Evolutionary conservation across 2,329 filamentous ascomycete species (phyloP).

Genomic region (Trichoderma sp.): DNA sequence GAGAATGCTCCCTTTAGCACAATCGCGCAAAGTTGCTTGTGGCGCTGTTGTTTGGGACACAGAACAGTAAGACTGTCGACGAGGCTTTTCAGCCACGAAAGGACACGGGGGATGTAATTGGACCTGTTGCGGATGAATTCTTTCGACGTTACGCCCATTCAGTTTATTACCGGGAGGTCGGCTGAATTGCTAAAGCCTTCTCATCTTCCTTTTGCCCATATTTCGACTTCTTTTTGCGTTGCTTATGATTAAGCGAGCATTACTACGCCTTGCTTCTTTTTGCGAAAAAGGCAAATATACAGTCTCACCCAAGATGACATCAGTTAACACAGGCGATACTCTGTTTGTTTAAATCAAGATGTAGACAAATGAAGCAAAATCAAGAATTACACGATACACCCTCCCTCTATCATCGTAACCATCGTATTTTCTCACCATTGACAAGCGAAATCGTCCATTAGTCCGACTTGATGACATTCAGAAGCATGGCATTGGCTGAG

Average conservation of each 20-base stretch:
- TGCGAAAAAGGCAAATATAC: background rate
- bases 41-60: background rate
- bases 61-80: background rate
- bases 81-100: conserved; percentile 10
- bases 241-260: conserved; percentile 9
- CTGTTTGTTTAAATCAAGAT: background rate
- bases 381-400: background rate
- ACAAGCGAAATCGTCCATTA: no score
- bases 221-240: background rate
- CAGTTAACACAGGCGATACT: background rate
- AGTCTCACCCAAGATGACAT: conserved; percentile 2
- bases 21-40: background rate
- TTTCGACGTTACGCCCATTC: background rate
- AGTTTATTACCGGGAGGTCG: background rate
- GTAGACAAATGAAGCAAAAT: background rate
- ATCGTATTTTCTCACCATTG: background rate
- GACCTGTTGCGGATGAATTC: background rate
- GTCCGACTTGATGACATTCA: background rate
- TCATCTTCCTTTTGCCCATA: background rate
- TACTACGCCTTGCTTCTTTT: background rate
- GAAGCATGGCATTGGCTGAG: background rate
- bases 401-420: background rate
- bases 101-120: background rate
- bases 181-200: background rate
- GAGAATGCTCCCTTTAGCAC: background rate